Conservation (phyloP, 352 stramenopile genomes). For the Pilasporangium apinafurcum region DNA sequence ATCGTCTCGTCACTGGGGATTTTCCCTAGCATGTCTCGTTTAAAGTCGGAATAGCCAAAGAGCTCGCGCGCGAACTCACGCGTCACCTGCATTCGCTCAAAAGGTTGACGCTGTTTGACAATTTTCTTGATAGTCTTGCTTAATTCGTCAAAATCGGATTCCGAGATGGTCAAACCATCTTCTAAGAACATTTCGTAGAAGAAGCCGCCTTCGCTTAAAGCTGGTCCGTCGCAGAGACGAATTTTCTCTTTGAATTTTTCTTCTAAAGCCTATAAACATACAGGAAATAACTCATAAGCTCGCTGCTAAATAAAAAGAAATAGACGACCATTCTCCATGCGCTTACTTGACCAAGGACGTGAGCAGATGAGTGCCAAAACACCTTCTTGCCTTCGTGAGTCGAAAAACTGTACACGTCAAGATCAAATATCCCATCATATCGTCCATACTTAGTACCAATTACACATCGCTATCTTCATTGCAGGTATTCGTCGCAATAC, state of each 20-base stretch:
- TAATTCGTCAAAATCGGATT: conserved; percentile 75
- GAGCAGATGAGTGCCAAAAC: conserved; percentile 99
- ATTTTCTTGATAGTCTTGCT: conserved; percentile 92
- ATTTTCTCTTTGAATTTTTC: conserved; percentile 95
- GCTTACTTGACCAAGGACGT: conserved; percentile 92
- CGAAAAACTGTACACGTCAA: conserved; percentile 31
- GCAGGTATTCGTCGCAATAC: neutral
- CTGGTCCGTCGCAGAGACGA: conserved; percentile 91
- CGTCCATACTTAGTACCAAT: neutral
- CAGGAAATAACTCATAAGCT: neutral
- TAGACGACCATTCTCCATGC: neutral
- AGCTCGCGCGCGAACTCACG: conserved; percentile 89
- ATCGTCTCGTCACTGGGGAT: conserved; percentile 90
- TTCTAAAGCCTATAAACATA: conserved; percentile 88
- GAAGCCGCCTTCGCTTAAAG: conserved; percentile 95
- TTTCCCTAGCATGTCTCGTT: conserved; percentile 96
- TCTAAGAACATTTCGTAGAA: conserved; percentile 95
- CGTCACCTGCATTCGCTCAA: conserved; percentile 88
- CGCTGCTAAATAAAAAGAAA: neutral
- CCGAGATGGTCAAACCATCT: conserved; percentile 58
- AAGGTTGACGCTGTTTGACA: conserved; percentile 91
- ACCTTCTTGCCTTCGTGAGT: conserved; percentile 73
- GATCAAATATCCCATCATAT: neutral
- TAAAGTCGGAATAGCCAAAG: conserved; percentile 95
- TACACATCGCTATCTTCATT: neutral